Evolutionary conservation across 2,329 filamentous ascomycete species (phyloP).

Genomic region (Phyllosticta paracitricarpa): DNA sequence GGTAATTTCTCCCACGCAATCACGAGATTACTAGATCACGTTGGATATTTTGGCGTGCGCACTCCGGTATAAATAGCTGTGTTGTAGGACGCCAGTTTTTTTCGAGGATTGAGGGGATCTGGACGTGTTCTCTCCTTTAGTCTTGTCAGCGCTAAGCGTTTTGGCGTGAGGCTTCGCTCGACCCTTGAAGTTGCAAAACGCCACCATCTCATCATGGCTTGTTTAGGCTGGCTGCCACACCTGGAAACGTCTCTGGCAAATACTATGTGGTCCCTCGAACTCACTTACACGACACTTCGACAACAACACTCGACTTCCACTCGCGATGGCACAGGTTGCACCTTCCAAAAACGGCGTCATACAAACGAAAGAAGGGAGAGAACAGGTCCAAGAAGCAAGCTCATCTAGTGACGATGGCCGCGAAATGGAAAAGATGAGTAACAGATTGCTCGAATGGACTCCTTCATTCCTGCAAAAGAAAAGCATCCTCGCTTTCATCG

Average conservation of each 20-base stretch:
- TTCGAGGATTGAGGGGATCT: neutral
- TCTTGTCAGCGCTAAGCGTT: neutral
- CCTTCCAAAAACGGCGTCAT: neutral
- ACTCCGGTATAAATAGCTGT: no score
- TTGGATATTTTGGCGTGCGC: no score
- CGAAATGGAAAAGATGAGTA: neutral
- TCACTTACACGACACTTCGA: neutral
- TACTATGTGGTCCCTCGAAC: neutral
- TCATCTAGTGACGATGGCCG: neutral
- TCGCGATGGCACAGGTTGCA: neutral
- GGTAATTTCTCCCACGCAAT: no score
- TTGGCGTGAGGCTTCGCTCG: neutral
- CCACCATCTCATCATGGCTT: neutral
- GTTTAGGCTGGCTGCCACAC: neutral
- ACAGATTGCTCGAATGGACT: neutral
- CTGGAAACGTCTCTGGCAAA: neutral
- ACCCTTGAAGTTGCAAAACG: neutral
- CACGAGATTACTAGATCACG: no score
- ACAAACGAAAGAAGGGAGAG: neutral
- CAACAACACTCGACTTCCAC: neutral
- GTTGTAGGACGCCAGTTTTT: neutral
- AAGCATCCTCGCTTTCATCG: neutral
- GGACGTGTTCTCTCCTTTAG: neutral
- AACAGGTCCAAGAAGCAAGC: neutral
- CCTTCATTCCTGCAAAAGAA: neutral